phyloP scores from a whole-genome alignment of 306 rosid species.

The Acacia crassicarpa region DNA sequence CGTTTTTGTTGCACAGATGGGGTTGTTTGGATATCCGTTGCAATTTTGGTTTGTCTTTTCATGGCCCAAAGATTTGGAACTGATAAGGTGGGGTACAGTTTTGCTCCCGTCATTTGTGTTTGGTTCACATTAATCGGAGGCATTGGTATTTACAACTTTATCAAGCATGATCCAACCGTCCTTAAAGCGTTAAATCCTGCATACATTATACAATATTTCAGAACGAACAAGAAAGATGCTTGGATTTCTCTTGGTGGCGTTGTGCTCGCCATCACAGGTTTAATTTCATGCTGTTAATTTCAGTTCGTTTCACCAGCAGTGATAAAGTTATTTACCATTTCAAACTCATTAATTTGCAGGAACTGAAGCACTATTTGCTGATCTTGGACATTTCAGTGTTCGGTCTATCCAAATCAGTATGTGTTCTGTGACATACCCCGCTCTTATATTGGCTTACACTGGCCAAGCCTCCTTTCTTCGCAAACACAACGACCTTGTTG shows the following conservation, averaged over 20 bases:
- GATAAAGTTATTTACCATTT: background rate
- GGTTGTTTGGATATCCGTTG: constrained; percentile 65
- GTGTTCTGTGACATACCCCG: constrained; percentile 72
- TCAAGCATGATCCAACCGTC: constrained; percentile 61
- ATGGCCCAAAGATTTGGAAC: constrained; percentile 81
- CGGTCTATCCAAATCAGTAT: constrained; percentile 74
- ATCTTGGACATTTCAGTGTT: constrained; percentile 83
- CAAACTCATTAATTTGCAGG: constrained; percentile 39
- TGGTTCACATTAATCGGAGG: constrained; percentile 68
- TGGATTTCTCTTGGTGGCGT: constrained; percentile 93
- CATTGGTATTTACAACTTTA: constrained; percentile 66
- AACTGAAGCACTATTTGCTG: constrained; percentile 84
- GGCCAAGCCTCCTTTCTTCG: constrained; percentile 90
- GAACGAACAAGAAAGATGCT: constrained; percentile 64
- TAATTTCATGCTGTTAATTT: background rate
- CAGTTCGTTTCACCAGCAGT: background rate
- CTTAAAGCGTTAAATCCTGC: constrained; percentile 68
- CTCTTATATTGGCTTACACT: constrained; percentile 60
- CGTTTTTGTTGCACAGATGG: constrained; percentile 34
- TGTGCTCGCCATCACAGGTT: constrained; percentile 65
- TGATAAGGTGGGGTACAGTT: constrained; percentile 75
- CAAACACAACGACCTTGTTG: constrained; percentile 40
- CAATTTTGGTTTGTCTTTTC: constrained; percentile 54
- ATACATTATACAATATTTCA: constrained; percentile 59
- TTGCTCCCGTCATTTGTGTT: constrained; percentile 72